Percentiles rank a stretch among this genome's conserved stretches.
phyloP scores from a whole-genome alignment of 352 stramenopile genomes.

The Chrysophaeum taylorii region DNA sequence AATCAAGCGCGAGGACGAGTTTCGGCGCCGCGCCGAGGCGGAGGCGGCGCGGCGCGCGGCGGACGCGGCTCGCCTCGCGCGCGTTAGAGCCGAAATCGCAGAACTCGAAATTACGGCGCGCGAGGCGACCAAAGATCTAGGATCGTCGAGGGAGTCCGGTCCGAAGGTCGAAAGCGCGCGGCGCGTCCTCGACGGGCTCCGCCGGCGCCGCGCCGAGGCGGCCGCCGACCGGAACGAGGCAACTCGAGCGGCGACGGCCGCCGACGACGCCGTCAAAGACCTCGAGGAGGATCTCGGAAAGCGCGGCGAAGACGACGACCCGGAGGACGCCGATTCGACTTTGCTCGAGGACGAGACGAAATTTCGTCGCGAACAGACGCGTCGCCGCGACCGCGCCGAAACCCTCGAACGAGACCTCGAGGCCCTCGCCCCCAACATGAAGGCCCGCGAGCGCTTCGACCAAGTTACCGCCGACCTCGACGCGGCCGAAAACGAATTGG shows the following conservation, averaged over 20 bases:
- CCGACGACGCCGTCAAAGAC: slow-evolving; percentile 41
- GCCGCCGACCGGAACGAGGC: slow-evolving; percentile 35
- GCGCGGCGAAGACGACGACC: slow-evolving; percentile 39
- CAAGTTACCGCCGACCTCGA: slow-evolving; percentile 73
- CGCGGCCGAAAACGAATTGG: slow-evolving; percentile 47
- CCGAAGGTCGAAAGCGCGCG: not conserved
- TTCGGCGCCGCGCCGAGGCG: slow-evolving; percentile 34
- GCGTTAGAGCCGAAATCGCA: slow-evolving; percentile 44
- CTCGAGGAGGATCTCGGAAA: slow-evolving; percentile 44
- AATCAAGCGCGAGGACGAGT: slow-evolving; percentile 33
- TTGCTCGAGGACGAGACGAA: slow-evolving; percentile 27
- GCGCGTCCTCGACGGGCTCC: no score
- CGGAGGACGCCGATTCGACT: slow-evolving; percentile 26
- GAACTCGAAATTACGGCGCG: slow-evolving; percentile 58
- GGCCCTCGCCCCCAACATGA: slow-evolving; percentile 94
- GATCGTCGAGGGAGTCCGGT: not conserved
- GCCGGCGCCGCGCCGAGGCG: no score
- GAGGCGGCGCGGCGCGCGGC: no score
- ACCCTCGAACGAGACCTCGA: slow-evolving; percentile 69
- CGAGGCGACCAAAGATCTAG: slow-evolving; percentile 28
- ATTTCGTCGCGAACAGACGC: slow-evolving; percentile 44
- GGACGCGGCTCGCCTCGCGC: slow-evolving; percentile 35
- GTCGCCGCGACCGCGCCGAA: slow-evolving; percentile 69
- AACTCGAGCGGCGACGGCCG: slow-evolving; percentile 32
- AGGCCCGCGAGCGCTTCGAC: slow-evolving; percentile 85